These are phyloP conservation scores for Nicotiana attenuata DNA, from an alignment of 257 asterid species.

Conservation along the genomic window DNA sequence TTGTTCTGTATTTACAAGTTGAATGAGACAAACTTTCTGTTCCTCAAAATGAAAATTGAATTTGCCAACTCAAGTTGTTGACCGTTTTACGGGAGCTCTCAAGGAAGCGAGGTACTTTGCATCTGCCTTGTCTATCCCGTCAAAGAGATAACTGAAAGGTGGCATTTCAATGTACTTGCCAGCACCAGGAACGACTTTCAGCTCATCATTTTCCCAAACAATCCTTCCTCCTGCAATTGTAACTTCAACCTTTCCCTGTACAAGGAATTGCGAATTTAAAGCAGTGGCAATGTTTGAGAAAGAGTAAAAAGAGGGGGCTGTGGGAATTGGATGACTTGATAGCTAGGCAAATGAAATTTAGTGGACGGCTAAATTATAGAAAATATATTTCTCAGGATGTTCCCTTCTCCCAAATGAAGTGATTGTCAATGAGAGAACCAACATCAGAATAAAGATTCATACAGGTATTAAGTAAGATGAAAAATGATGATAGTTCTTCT, in stretches of 20 bases:
- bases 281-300: not conserved
- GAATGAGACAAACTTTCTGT: not conserved
- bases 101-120: constrained; percentile 51
- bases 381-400: not conserved
- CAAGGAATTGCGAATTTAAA: not conserved
- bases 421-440: not conserved
- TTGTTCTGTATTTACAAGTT: constrained; percentile 8
- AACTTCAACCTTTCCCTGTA: constrained; percentile 84
- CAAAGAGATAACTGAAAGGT: constrained; percentile 74
- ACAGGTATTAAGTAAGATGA: too few relatives aligned
- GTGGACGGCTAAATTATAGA: not conserved
- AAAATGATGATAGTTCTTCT: too few relatives aligned
- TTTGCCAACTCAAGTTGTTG: constrained; percentile 19
- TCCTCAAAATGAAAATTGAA: not conserved
- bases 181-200: constrained; percentile 58
- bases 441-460: not conserved
- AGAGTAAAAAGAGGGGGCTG: not conserved
- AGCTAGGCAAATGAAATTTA: not conserved
- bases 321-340: not conserved
- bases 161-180: constrained; percentile 78
- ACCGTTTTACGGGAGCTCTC: constrained; percentile 66
- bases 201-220: constrained; percentile 79
- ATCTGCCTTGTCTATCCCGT: constrained; percentile 62
- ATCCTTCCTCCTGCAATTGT: constrained; percentile 86
- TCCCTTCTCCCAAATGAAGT: not conserved